Percentiles rank a stretch among this genome's conserved stretches.
These are phyloP conservation scores for Pseudogymnoascus sp. DNA, from an alignment of 2,329 filamentous ascomycete genomes.

Conservation along the genomic window DNA sequence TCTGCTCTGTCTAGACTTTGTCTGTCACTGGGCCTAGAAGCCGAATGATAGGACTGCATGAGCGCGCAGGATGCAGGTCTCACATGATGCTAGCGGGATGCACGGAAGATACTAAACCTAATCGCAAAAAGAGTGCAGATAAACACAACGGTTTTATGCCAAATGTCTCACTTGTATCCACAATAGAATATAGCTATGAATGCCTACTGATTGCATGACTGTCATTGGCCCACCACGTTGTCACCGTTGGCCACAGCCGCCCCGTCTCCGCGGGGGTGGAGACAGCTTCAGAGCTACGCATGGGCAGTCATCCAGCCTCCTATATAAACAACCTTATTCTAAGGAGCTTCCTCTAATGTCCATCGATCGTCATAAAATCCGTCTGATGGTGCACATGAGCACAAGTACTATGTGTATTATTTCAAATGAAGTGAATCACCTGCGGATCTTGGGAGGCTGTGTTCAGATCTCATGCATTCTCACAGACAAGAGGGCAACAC, in stretches of 20 bases:
- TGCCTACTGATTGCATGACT: background rate
- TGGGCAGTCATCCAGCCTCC: background rate
- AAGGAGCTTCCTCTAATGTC: background rate
- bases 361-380: background rate
- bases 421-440: background rate
- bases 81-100: slow-evolving; percentile 2
- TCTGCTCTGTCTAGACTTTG: background rate
- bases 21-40: slow-evolving; percentile 1
- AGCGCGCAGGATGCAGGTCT: background rate
- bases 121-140: background rate
- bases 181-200: background rate
- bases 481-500: background rate
- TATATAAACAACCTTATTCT: background rate
- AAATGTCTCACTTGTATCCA: background rate
- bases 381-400: slow-evolving; percentile 8
- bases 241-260: background rate
- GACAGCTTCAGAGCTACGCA: background rate
- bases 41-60: background rate
- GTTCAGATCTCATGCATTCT: background rate
- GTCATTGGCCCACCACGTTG: background rate
- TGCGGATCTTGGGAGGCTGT: slow-evolving; percentile 6
- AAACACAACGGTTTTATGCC: slow-evolving; percentile 5
- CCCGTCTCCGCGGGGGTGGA: background rate
- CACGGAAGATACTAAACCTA: background rate
- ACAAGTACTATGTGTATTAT: background rate